Percentiles rank a stretch among this genome's conserved stretches.
phyloP scores from a whole-genome alignment of 495 filamentous ascomycete genomes.

The Trichoderma reesei region DNA sequence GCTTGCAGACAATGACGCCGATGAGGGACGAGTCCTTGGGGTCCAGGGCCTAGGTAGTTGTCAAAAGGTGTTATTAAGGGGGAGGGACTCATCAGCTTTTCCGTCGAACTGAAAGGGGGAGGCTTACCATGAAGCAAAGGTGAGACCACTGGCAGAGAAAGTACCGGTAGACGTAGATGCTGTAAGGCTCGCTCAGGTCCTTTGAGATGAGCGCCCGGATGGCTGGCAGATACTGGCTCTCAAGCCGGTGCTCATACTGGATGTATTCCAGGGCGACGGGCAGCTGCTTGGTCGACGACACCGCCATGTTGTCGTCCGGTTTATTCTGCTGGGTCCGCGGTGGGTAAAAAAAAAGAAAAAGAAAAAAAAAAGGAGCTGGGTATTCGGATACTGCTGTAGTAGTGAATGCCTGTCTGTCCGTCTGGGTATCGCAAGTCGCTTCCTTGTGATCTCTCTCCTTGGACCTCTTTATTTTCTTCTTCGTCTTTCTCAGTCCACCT shows the following conservation, averaged over 20 bases:
- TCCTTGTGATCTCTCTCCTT: too few relatives aligned
- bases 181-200: slow-evolving; percentile 96
- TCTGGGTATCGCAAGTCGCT: background rate
- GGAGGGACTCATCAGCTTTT: background rate
- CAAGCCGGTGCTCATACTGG: slow-evolving; percentile 70
- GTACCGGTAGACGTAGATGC: slow-evolving; percentile 98
- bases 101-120: background rate
- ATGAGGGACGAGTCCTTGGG: slow-evolving; percentile 42
- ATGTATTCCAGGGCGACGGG: slow-evolving; percentile 61
- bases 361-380: too few relatives aligned
- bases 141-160: slow-evolving; percentile 98
- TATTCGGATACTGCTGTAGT: too few relatives aligned
- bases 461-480: background rate
- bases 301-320: background rate
- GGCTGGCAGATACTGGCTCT: slow-evolving; percentile 69
- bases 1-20: slow-evolving; percentile 92
- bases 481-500: background rate
- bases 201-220: slow-evolving; percentile 93
- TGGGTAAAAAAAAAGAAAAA: background rate
- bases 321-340: background rate
- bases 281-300: slow-evolving; percentile 15
- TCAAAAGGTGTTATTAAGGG: slow-evolving; percentile 6
- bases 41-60: slow-evolving; percentile 51
- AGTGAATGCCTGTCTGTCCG: background rate
- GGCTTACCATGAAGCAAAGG: slow-evolving; percentile 76